Conservation (phyloP, 345 rosid species). For the Punica granatum region DNA sequence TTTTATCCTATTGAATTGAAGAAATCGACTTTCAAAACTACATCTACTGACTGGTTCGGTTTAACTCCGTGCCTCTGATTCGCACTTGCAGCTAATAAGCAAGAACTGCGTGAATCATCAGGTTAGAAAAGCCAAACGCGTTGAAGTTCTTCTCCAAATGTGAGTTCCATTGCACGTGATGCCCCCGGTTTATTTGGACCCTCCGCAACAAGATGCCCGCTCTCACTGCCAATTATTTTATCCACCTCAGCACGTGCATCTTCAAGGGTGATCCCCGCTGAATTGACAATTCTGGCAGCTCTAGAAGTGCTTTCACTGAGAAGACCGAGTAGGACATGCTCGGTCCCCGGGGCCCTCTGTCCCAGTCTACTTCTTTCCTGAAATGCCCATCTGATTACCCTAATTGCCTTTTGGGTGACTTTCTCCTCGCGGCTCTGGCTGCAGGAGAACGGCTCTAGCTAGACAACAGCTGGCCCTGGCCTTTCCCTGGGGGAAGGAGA, state of each 20-base stretch:
- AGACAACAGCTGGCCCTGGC: conserved; percentile 42
- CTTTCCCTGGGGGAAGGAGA: conserved; percentile 37
- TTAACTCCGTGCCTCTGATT: no score
- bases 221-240: conserved; percentile 94
- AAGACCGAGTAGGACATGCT: conserved; percentile 86
- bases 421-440: no score
- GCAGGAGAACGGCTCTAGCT: conserved; percentile 76
- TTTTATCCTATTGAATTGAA: no score
- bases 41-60: no score
- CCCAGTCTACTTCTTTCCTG: conserved; percentile 96
- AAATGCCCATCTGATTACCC: conserved; percentile 97
- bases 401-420: conserved; percentile 91
- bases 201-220: conserved; percentile 95
- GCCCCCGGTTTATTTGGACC: conserved; percentile 99
- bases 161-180: conserved; percentile 90
- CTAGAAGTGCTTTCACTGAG: conserved; percentile 97
- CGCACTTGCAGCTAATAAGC: no score
- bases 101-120: not conserved
- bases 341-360: conserved; percentile 97
- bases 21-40: no score
- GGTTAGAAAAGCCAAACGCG: not conserved
- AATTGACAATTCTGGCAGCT: conserved; percentile 94
- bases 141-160: conserved; percentile 38
- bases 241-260: conserved; percentile 88
- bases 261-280: conserved; percentile 94